Conservation (phyloP, 805 yeast genomes). For the Schwanniomyces polymorphus region DNA sequence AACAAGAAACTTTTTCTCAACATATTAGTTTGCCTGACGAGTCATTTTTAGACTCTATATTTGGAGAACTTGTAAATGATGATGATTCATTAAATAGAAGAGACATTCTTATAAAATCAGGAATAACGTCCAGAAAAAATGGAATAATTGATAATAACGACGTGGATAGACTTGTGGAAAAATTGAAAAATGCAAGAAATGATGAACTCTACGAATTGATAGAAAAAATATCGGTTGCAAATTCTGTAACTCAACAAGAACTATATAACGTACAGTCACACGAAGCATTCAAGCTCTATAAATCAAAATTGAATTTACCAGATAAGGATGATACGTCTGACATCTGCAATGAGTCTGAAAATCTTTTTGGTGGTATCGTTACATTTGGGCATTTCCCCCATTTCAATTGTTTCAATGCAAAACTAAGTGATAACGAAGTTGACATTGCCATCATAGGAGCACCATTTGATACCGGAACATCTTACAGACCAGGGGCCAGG, state of each 20-base stretch:
- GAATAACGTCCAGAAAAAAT: neutral
- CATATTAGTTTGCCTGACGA: neutral
- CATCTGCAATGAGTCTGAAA: constrained; percentile 10
- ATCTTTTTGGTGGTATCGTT: constrained; percentile 50
- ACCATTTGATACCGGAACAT: constrained; percentile 28
- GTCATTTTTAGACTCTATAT: constrained; percentile 21
- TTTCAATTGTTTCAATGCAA: constrained; percentile 48
- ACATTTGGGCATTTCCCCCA: constrained; percentile 53
- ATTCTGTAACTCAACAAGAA: neutral
- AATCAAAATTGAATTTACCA: constrained; percentile 27
- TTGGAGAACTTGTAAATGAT: constrained; percentile 23
- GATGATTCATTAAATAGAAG: constrained; percentile 6
- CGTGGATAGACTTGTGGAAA: neutral
- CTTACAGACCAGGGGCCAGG: constrained; percentile 27
- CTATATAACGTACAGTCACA: constrained; percentile 4
- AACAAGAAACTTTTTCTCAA: neutral
- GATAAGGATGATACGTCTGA: constrained; percentile 36
- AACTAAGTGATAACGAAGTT: constrained; percentile 15
- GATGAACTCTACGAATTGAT: neutral
- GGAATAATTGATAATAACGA: neutral
- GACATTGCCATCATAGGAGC: constrained; percentile 28
- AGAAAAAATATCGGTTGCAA: neutral
- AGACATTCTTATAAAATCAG: neutral
- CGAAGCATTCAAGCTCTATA: constrained; percentile 6
- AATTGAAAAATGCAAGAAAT: neutral